Evolutionary conservation across 768 basidiomycete genomes (phyloP), one percentile per base, ranked within the genome.

Genomic region (Kwoniella dendrophila): DNA sequence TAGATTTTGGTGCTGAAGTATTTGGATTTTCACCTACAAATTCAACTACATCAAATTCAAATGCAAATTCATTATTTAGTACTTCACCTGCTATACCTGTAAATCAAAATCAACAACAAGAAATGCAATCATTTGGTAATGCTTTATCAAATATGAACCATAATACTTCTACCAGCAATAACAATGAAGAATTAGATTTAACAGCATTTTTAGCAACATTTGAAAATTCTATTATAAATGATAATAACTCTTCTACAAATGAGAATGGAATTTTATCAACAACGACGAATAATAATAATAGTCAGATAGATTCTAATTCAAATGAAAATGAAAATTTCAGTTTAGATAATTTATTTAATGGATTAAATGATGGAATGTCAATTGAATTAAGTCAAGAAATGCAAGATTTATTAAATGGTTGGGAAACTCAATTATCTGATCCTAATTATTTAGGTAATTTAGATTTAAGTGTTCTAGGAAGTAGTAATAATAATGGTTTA

Each of bases 371-470:
- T 14, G 68, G 52, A 5, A 51, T 47, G 30, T 60, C 49, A 11
- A 53, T 68, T 7, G 63, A 59, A 22, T 33, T 62, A n/a, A 53
- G 50, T 57, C 51, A 70, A 38, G 72, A 71, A 24, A 66, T 70
- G 54, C 67, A 69, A 62, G 69, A 71, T 54, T 50, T 72, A 5
- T 24, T 74, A 30, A 59, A 64, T 34, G 63, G 59, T 24, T 62
- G 60, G 60, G 60, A 62, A 26, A 33, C 40, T 14, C 60, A 62
- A 20, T 49, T 58, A 24, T 33, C 32, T n/a, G 54, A 56, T 41
- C 54, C 36, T 16, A 56, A 56, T 41, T 41, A 32, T 56, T 29
- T 47, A 22, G 45, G 18, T 29, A 30, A 16, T 29, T 51, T 51
- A 22, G 49, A 51, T 47, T 18, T 57, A 22, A 34, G 16, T 10